A percentile compares a stretch with the other conserved stretches of the same genome.
These are phyloP conservation scores for Pichia sp. DNA, from an alignment of 1,139 yeast species.

Conservation along the genomic window DNA sequence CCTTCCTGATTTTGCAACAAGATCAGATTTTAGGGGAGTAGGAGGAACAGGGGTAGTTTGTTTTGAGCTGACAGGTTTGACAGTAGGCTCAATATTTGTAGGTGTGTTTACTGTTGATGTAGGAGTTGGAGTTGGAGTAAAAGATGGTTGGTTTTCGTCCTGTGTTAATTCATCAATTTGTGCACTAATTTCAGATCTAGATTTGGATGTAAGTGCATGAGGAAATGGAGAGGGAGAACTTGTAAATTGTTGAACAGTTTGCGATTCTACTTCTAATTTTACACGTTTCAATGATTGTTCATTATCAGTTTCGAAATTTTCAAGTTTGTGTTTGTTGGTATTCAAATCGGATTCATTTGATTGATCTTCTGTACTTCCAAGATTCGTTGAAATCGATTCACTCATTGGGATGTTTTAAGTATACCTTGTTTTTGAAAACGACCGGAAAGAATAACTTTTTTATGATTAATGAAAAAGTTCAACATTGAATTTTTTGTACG, in stretches of 20 bases:
- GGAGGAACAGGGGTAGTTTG: not conserved
- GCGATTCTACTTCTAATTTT: not conserved
- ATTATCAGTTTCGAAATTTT: not conserved
- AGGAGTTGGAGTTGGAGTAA: constrained; percentile 9
- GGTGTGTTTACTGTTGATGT: not conserved
- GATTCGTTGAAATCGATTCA: no score
- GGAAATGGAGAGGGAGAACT: constrained; percentile 8
- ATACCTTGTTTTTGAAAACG: no score
- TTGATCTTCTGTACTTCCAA: not conserved
- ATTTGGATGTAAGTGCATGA: constrained; percentile 3
- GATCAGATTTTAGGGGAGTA: constrained; percentile 12
- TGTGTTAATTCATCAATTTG: constrained; percentile 2
- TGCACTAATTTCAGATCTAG: constrained; percentile 5
- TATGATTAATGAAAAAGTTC: no score
- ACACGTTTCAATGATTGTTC: constrained; percentile 10
- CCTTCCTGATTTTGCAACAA: constrained; percentile 11
- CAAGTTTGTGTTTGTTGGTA: not conserved
- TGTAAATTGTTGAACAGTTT: not conserved
- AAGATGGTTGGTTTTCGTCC: not conserved
- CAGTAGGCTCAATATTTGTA: not conserved
- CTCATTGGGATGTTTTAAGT: no score
- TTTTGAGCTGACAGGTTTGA: not conserved
- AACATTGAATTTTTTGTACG: no score
- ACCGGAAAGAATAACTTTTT: no score
- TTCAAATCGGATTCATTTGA: not conserved